A percentile compares a stretch with the other conserved stretches of the same genome.
Conservation (phyloP, 1,284 basidiomycete species). For the Austroboletus novae-zelandiae region DNA sequence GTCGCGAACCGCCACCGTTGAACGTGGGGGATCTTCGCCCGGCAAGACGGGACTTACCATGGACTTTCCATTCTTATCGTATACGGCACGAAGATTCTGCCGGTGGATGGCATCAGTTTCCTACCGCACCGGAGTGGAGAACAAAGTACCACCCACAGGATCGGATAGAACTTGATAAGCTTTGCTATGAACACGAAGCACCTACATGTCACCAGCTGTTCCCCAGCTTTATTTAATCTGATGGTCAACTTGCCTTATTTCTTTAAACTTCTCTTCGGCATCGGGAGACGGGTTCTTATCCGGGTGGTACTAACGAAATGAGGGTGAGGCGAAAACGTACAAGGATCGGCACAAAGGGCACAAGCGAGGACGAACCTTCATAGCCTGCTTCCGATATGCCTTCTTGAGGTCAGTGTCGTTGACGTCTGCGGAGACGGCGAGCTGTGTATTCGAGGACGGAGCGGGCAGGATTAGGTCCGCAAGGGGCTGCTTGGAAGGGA, state of each 20-base stretch:
- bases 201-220: conserved; percentile 24
- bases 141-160: conserved; percentile 47
- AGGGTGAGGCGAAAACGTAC: background rate
- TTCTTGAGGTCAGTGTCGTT: conserved; percentile 86
- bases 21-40: conserved; percentile 4
- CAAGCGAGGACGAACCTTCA: conserved; percentile 62
- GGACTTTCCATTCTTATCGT: conserved; percentile 93
- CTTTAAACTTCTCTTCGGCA: conserved; percentile 92
- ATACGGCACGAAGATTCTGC: conserved; percentile 84
- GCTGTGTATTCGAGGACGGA: conserved; percentile 27
- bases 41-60: conserved; percentile 50
- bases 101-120: conserved; percentile 22
- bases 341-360: background rate
- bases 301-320: conserved; percentile 73
- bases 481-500: conserved; percentile 1
- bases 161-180: conserved; percentile 89
- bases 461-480: conserved; percentile 2
- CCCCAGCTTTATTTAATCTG: conserved; percentile 10
- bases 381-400: conserved; percentile 92
- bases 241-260: conserved; percentile 66
- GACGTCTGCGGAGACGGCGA: conserved; percentile 49
- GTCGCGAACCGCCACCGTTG: background rate
- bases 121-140: conserved; percentile 6
- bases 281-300: conserved; percentile 90
- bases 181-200: conserved; percentile 55